These are phyloP conservation scores for Styphnolobium japonicum DNA, from an alignment of 306 rosid species.

Conservation along the genomic window DNA sequence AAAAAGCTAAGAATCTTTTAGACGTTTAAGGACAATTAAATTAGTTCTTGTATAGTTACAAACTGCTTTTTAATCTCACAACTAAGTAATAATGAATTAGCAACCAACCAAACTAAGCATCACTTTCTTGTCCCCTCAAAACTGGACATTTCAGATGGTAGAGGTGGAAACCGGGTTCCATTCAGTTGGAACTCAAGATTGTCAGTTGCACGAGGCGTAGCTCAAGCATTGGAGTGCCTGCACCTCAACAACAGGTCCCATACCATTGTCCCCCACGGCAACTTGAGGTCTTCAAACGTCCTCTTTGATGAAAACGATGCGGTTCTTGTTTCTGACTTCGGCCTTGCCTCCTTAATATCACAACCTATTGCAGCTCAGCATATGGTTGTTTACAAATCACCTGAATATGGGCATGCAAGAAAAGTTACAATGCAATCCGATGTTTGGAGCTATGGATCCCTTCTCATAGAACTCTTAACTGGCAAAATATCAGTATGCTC, in stretches of 20 bases:
- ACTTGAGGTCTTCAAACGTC: slow-evolving; percentile 69
- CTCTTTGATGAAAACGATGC: slow-evolving; percentile 52
- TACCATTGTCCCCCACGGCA: slow-evolving; percentile 64
- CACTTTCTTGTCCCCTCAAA: not conserved
- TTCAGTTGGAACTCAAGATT: slow-evolving; percentile 69
- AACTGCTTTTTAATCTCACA: not conserved
- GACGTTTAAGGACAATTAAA: not conserved
- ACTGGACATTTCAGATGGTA: slow-evolving; percentile 36
- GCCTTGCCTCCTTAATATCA: slow-evolving; percentile 60
- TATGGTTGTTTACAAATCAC: slow-evolving; percentile 61
- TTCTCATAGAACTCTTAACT: slow-evolving; percentile 68
- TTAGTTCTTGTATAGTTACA: not conserved
- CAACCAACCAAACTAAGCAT: not conserved
- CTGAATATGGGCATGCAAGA: slow-evolving; percentile 45
- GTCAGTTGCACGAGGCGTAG: slow-evolving; percentile 59
- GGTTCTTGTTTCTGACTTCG: slow-evolving; percentile 63
- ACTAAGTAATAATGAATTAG: not conserved
- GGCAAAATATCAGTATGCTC: slow-evolving; percentile 54
- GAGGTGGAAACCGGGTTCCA: slow-evolving; percentile 46
- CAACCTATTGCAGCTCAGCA: slow-evolving; percentile 68
- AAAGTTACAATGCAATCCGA: slow-evolving; percentile 63
- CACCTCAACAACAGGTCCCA: slow-evolving; percentile 46
- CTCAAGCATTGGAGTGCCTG: slow-evolving; percentile 67
- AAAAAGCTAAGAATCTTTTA: not conserved
- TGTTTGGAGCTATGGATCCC: slow-evolving; percentile 83